phyloP scores from a whole-genome alignment of 2,329 filamentous ascomycete species.

The Plectosphaerella plurivora region DNA sequence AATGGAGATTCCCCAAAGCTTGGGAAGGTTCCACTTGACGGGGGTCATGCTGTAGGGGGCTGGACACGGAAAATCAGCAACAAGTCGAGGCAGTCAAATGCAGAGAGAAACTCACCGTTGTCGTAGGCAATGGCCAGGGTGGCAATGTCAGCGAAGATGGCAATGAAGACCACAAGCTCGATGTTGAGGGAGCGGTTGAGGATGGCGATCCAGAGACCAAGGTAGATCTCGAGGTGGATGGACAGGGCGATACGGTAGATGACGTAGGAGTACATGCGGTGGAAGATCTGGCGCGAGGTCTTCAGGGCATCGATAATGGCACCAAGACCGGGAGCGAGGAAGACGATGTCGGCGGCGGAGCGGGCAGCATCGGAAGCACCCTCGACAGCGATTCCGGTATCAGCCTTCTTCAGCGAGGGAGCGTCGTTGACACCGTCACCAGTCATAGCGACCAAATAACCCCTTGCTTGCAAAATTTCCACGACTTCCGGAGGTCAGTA shows the following conservation, averaged over 20 bases:
- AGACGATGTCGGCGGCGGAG: conserved; percentile 89
- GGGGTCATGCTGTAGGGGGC: conserved; percentile 73
- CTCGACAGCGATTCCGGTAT: conserved; percentile 89
- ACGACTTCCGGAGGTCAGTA: conserved; percentile 50
- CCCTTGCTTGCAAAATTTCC: conserved; percentile 88
- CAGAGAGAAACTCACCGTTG: conserved; percentile 51
- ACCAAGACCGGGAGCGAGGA: conserved; percentile 85
- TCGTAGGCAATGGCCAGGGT: conserved; percentile 92
- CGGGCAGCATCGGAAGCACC: conserved; percentile 87
- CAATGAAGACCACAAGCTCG: conserved; percentile 86
- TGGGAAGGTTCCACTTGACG: conserved; percentile 93
- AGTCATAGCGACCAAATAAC: conserved; percentile 93
- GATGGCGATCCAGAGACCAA: conserved; percentile 88
- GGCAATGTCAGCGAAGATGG: conserved; percentile 90
- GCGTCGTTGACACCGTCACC: conserved; percentile 95
- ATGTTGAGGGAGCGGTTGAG: conserved; percentile 81
- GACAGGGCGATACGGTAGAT: conserved; percentile 93
- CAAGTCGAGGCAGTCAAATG: neutral
- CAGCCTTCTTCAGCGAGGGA: conserved; percentile 89
- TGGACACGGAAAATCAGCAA: neutral
- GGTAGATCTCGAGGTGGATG: conserved; percentile 85
- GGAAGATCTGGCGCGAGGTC: conserved; percentile 91
- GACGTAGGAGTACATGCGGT: conserved; percentile 95
- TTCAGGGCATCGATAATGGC: conserved; percentile 91
- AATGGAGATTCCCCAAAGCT: conserved; percentile 90